These are phyloP conservation scores for Colletotrichum cereale DNA, from an alignment of 2,329 filamentous ascomycete genomes.

Conservation along the genomic window DNA sequence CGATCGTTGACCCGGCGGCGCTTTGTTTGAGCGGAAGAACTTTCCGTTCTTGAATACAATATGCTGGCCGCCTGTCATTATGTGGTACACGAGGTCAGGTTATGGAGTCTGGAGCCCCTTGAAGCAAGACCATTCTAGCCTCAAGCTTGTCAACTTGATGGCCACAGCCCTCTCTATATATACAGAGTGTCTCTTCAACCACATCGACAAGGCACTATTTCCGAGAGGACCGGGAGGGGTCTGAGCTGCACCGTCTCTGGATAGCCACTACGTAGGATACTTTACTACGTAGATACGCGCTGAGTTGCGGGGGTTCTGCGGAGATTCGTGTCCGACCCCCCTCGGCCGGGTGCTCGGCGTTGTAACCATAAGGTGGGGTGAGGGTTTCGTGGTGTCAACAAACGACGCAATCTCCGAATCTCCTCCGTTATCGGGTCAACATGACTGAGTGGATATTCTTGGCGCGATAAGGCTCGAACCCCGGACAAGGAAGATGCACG, in stretches of 20 bases:
- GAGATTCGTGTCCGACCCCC: constrained; percentile 24
- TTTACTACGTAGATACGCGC: constrained; percentile 19
- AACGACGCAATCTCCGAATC: constrained; percentile 1
- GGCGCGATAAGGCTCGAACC: neutral
- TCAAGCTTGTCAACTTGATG: too few relatives aligned
- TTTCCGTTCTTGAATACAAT: constrained; percentile 33
- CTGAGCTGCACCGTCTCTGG: constrained; percentile 2
- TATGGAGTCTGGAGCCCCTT: neutral
- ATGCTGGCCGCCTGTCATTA: constrained; percentile 8
- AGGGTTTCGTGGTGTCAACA: neutral
- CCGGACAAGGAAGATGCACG: neutral
- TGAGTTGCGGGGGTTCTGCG: constrained; percentile 17
- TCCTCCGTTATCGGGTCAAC: constrained; percentile 30
- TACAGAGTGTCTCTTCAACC: neutral
- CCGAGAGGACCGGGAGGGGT: neutral
- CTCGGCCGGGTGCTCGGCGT: constrained; percentile 34
- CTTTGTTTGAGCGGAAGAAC: constrained; percentile 35
- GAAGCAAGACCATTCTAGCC: neutral
- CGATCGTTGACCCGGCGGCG: constrained; percentile 17
- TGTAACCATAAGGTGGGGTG: constrained; percentile 20
- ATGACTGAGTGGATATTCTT: neutral
- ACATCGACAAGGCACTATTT: neutral
- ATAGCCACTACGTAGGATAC: constrained; percentile 36
- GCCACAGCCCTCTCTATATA: neutral
- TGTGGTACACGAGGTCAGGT: neutral